Percentiles rank a stretch among this genome's conserved stretches.
Evolutionary conservation across 2,329 filamentous ascomycete species (phyloP).

Genomic region (Sporothrix curviconia): DNA sequence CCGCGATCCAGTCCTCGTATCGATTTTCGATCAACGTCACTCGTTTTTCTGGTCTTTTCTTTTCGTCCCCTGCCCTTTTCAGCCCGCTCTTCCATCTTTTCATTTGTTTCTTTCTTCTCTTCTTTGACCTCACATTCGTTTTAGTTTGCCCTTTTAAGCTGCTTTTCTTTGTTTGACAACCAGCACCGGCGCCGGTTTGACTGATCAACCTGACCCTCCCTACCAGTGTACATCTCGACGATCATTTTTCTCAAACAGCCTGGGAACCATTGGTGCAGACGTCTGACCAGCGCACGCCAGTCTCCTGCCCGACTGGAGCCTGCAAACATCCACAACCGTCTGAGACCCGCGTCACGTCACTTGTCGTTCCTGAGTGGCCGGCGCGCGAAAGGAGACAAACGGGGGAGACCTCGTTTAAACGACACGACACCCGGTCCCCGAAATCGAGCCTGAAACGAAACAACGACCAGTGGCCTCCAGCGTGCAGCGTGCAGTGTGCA

Average conservation of each 20-base stretch:
- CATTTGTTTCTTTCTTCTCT: constrained; percentile 2
- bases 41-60: not conserved
- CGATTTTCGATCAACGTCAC: not conserved
- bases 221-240: constrained; percentile 1
- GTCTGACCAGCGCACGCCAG: not conserved
- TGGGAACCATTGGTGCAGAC: not conserved
- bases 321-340: not conserved
- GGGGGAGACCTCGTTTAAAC: not conserved
- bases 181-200: not conserved
- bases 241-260: not conserved
- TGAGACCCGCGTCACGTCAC: constrained; percentile 9
- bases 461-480: no score
- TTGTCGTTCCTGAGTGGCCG: not conserved
- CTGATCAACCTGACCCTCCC: not conserved
- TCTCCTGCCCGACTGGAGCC: not conserved
- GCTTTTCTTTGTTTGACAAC: not conserved
- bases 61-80: not conserved
- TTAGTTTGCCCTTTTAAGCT: not conserved
- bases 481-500: no score
- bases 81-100: not conserved
- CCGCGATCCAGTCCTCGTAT: constrained; percentile 6
- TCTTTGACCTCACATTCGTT: not conserved
- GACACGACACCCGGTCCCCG: not conserved
- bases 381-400: not conserved
- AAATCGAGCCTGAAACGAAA: not conserved